These are phyloP conservation scores for Simmondsia chinensis DNA, from an alignment of 148 eudicot species.

Conservation along the genomic window DNA sequence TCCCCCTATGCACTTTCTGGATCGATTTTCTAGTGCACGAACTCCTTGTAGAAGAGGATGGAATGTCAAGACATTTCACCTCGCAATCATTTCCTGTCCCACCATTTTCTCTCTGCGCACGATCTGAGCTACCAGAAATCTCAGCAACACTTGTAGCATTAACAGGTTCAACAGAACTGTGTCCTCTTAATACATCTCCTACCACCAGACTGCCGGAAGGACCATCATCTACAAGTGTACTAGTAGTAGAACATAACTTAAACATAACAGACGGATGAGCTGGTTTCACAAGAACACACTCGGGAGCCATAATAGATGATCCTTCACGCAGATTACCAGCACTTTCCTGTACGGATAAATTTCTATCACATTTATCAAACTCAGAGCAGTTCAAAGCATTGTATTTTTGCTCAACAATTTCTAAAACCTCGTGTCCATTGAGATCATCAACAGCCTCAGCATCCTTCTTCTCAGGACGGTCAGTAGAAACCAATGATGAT, in stretches of 20 bases:
- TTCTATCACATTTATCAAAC: too few relatives aligned
- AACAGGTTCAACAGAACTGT: conserved; percentile 19
- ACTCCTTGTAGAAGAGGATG: conserved; percentile 24
- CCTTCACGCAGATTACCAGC: too few relatives aligned
- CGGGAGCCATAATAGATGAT: too few relatives aligned
- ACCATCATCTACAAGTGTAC: conserved; percentile 14
- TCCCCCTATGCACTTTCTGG: conserved; percentile 14
- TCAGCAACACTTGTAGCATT: conserved; percentile 17
- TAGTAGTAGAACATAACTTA: too few relatives aligned
- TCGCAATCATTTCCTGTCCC: conserved; percentile 14
- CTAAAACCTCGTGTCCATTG: too few relatives aligned
- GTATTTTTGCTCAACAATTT: neutral
- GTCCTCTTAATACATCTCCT: conserved; percentile 15
- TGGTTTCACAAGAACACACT: too few relatives aligned
- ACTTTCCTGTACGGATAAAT: too few relatives aligned
- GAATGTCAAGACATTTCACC: conserved; percentile 3
- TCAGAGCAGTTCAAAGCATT: neutral
- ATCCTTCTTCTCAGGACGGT: neutral
- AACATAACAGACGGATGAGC: too few relatives aligned
- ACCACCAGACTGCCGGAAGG: conserved; percentile 11
- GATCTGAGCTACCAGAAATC: conserved; percentile 9
- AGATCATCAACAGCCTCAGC: conserved; percentile 2
- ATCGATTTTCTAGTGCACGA: conserved; percentile 25
- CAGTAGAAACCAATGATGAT: neutral
- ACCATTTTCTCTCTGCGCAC: conserved; percentile 18